Evolutionary conservation across 805 yeast species (phyloP).

Genomic region (Candida golubevii): DNA sequence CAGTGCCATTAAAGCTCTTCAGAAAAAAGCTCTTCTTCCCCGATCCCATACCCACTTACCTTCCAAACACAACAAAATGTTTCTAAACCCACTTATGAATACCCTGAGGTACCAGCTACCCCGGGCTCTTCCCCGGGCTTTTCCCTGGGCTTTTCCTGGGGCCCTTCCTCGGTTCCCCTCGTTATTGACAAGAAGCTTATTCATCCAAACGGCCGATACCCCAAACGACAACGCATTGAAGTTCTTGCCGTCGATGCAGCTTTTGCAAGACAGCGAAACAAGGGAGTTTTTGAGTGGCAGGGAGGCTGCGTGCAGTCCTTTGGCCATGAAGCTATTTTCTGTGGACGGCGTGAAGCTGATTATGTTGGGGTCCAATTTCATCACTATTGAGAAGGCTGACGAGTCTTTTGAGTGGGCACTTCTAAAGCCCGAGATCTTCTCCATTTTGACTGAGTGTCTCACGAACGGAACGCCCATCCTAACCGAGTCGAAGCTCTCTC

Average conservation of each 20-base stretch:
- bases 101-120: too few relatives aligned
- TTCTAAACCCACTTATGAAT: too few relatives aligned
- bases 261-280: conserved; percentile 57
- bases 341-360: conserved; percentile 74
- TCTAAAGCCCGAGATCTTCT: conserved; percentile 63
- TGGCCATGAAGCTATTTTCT: conserved; percentile 69
- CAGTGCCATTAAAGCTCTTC: too few relatives aligned
- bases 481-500: conserved; percentile 22
- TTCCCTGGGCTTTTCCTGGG: too few relatives aligned
- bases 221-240: conserved; percentile 86
- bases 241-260: conserved; percentile 69
- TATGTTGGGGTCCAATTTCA: conserved; percentile 79
- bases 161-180: neutral
- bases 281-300: conserved; percentile 70
- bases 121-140: neutral
- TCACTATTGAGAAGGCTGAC: conserved; percentile 66
- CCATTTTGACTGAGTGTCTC: conserved; percentile 51
- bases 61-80: too few relatives aligned
- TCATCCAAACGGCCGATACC: conserved; percentile 79
- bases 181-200: conserved; percentile 27
- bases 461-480: conserved; percentile 55
- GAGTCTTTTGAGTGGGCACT: conserved; percentile 53
- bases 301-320: conserved; percentile 70
- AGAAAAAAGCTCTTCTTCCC: too few relatives aligned
- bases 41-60: too few relatives aligned